Base-by-base conservation (phyloP, 2,329 filamentous ascomycete species). In the Coniochaeta ligniaria region DNA sequence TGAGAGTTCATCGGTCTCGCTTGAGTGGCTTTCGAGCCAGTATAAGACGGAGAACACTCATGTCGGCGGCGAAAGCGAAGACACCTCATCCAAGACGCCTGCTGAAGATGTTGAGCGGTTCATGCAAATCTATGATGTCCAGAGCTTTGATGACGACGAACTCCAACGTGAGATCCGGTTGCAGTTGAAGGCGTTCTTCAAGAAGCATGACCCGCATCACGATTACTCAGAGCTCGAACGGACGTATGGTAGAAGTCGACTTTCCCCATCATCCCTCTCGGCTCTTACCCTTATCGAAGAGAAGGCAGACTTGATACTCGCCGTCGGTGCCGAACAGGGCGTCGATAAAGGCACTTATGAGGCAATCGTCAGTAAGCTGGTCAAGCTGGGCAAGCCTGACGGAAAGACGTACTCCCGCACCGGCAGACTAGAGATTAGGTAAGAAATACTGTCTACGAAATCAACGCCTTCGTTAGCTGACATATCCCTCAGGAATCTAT, bases 351-450 rank as follows among this genome's bases (percentile, higher is more conserved):
- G 78, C 1, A 82, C 83, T 57, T 72, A 79, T 6, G 72, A 76
- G 2, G 72, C 76, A 6, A 75, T 87, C 9, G 77, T 76, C 3
- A 76, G 78, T 0, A 79, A 80, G 60, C 68, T 88, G 12, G 84
- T 87, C 65, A 80, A 77, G 59, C 71, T 87, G 0, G 75, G 71
- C 7, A 82, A 82, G 61, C 71, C 76, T 0, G 78, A 73, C 56
- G 47, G 47, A 3, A 52, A 52, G 47, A 81, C 82, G 1, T 67
- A 76, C 11, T 81, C 76, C 20, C 78, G 80, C 43, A 84, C 80
- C 61, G 83, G 82, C 17, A 78, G 80, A 41, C 69, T 88, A n/a
- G 82, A 87, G 66, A 74, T 88, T 33, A 78, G 83, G 83, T 86
- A 60, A 54, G 60, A 65, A 63, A 63, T 64, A 54, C 12, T 17